Evolutionary conservation across 2,329 filamentous ascomycete genomes (phyloP), one percentile per base, ranked within the genome.

Genomic region (Monosporascus ibericus): DNA sequence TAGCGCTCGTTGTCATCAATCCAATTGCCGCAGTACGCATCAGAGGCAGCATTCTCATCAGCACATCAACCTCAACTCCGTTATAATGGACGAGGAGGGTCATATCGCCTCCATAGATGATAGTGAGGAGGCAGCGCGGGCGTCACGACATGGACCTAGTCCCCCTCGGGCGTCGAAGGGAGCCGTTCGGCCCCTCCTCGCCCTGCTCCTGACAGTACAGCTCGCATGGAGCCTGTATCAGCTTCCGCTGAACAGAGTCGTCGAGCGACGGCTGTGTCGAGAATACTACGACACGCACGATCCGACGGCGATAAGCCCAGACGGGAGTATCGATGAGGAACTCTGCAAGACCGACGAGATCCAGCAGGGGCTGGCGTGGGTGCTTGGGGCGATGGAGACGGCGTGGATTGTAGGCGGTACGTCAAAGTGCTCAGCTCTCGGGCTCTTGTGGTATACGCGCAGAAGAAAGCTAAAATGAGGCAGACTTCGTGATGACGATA

Each of bases 261-360:
- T 78, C 24, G 76, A 79, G 61, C 65, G 68, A 22, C 70, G 75
- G 1, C 65, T 79, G 6, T 84, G 80, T 52, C 64, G 70, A 24
- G 74, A 78, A 20, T 73, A 79, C 61, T 83, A 82, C 58, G 53
- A 53, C 15, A 56, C 50, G 7, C 63, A 70, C 3, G 71, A 79
- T 9, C 74, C 73, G 1, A 63, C 66, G 0, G 53, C 58, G 4
- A 62, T 73, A 14, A 56, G 50, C 1, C 44, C 64, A 0, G 68
- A 70, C 49, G 75, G 74, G 5, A 64, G 64, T 22, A 65, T 83
- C 2, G 69, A 73, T 1, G 80, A 84, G 63, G 65, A 70, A 52
- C 61, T 79, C 3, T 84, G 80, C 64, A 84, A 84, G 60, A 61
- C 78, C 9, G 72, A 80, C 52, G 63, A 61, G 14, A 70, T 83